These are phyloP conservation scores for Pichia sp. DNA, from an alignment of 1,139 yeast species.

Conservation along the genomic window DNA sequence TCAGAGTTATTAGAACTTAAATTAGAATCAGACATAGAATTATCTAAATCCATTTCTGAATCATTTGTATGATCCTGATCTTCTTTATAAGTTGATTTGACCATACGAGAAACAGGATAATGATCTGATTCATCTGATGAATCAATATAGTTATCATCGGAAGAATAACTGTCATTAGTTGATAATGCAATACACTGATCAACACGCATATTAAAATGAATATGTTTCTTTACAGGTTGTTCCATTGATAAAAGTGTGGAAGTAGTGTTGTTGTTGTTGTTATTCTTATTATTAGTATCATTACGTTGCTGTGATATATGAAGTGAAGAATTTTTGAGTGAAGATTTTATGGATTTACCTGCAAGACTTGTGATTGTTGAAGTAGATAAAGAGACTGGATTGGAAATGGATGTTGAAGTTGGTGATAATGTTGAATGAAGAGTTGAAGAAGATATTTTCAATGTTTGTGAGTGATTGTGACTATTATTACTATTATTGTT, in stretches of 20 bases:
- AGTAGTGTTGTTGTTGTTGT: slow-evolving; percentile 21
- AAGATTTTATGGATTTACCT: slow-evolving; percentile 12
- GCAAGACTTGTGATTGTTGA: slow-evolving; percentile 1
- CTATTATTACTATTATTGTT: no score
- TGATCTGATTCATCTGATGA: slow-evolving; percentile 25
- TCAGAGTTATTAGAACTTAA: slow-evolving; percentile 17
- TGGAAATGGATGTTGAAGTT: not conserved
- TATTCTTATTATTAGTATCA: not conserved
- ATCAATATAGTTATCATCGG: slow-evolving; percentile 21
- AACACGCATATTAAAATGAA: slow-evolving; percentile 88
- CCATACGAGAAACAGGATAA: slow-evolving; percentile 9
- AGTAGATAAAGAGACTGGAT: not conserved
- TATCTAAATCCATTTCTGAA: slow-evolving; percentile 6
- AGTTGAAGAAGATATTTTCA: not conserved
- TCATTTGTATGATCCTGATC: slow-evolving; percentile 15
- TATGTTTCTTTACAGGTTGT: slow-evolving; percentile 63
- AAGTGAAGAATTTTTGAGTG: slow-evolving; percentile 13
- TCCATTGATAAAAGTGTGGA: no score
- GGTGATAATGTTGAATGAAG: not conserved
- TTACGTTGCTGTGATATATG: slow-evolving; percentile 6
- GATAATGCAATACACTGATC: slow-evolving; percentile 82
- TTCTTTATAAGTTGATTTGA: slow-evolving; percentile 5
- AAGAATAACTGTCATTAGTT: slow-evolving; percentile 20
- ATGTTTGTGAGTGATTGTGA: no score
- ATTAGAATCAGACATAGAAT: slow-evolving; percentile 7